Conservation (phyloP, 768 basidiomycete species). For the Vishniacozyma victoriae region DNA sequence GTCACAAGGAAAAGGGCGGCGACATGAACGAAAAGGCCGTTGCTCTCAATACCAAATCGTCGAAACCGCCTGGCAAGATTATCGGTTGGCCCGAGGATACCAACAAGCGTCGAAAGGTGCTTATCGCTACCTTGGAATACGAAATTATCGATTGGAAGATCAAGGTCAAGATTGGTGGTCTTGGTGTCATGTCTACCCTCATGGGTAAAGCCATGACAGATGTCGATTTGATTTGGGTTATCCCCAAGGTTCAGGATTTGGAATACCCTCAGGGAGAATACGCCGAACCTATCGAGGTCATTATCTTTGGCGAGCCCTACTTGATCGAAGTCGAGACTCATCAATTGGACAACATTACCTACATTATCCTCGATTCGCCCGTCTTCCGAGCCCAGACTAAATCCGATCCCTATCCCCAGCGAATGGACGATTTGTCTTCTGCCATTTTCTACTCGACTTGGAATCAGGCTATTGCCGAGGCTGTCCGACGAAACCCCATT, state of each 20-base stretch:
- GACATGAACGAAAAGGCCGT: conserved; percentile 38
- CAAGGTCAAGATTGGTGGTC: conserved; percentile 95
- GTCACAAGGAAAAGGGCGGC: conserved; percentile 58
- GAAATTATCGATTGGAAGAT: conserved; percentile 96
- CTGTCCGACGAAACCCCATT: conserved; percentile 75
- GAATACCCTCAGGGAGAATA: conserved; percentile 89
- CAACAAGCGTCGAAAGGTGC: conserved; percentile 80
- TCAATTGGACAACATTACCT: conserved; percentile 88
- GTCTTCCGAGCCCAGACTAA: conserved; percentile 97
- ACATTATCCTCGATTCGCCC: conserved; percentile 85
- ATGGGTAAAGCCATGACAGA: conserved; percentile 99
- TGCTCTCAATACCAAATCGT: conserved; percentile 65
- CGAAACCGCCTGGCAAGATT: conserved; percentile 60
- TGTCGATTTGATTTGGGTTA: conserved; percentile 86
- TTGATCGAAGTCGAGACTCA: conserved; percentile 94
- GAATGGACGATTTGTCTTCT: conserved; percentile 94
- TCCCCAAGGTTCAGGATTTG: conserved; percentile 90
- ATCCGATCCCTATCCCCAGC: conserved; percentile 88
- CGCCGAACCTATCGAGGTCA: conserved; percentile 87
- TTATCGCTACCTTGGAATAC: conserved; percentile 89
- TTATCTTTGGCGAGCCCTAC: conserved; percentile 93
- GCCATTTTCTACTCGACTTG: conserved; percentile 97
- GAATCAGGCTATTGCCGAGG: conserved; percentile 93
- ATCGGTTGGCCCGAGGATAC: conserved; percentile 97
- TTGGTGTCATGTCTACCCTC: conserved; percentile 94